These are phyloP conservation scores for Atalantia buxifolia DNA, from an alignment of 345 rosid genomes.

Conservation along the genomic window DNA sequence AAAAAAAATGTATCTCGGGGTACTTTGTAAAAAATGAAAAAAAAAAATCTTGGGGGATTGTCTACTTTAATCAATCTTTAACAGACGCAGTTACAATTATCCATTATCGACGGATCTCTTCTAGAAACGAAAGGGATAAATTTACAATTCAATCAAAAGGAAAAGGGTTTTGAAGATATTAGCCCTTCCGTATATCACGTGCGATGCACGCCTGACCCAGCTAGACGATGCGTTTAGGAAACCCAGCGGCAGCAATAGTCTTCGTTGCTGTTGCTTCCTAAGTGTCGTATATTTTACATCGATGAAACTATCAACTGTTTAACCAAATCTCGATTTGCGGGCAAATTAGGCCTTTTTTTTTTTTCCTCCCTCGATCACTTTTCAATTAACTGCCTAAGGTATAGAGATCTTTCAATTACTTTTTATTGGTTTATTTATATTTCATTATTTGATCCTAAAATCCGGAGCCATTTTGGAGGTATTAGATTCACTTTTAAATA, in stretches of 20 bases:
- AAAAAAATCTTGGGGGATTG: too few relatives aligned
- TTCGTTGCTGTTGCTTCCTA: neutral
- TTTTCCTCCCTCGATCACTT: neutral
- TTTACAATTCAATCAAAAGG: neutral
- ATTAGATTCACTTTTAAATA: neutral
- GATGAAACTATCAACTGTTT: neutral
- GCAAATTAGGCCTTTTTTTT: neutral
- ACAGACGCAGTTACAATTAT: too few relatives aligned
- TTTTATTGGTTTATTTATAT: neutral
- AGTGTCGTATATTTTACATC: neutral
- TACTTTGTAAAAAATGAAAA: too few relatives aligned
- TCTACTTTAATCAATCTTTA: too few relatives aligned
- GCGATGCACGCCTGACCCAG: neutral
- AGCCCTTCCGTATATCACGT: neutral
- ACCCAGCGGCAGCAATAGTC: neutral
- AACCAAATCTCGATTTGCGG: neutral
- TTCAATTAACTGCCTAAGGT: neutral
- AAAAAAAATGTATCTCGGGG: too few relatives aligned
- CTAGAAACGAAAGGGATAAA: neutral
- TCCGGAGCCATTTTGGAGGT: neutral
- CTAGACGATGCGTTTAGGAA: neutral
- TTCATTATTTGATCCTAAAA: slow-evolving; percentile 1
- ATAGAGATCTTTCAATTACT: neutral
- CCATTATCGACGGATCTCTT: too few relatives aligned
- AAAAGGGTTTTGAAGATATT: neutral